Base-by-base conservation (phyloP, 2,329 filamentous ascomycete genomes). In the Scleromitrula shiraiana region DNA sequence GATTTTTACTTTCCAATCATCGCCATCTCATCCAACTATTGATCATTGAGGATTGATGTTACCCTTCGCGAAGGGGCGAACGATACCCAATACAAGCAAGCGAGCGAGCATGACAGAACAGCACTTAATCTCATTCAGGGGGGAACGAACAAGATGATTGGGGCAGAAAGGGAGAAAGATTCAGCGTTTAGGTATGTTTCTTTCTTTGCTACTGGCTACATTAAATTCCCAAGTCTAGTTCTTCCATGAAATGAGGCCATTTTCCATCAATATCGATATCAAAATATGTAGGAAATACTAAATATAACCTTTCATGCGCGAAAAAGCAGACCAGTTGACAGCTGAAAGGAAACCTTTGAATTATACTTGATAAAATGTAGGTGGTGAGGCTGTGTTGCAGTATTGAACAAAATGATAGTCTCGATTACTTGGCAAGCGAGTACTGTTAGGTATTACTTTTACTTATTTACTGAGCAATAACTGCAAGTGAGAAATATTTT, bases 351-450 rank as follows among this genome's bases (percentile, higher is more conserved):
- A 37, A 37, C 10, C 19, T 19, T 19, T 19, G 15, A 27, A 33
- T 27, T 15, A 17, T 15, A 24, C 27, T 17, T 44, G 41, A 26
- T n/a, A 43, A 23, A n/a, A 33, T 35, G 26, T 41, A 26, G 30
- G 23, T n/a, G 40, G 14, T 41, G 44, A 46, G 44, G 36, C 44
- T 33, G 36, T 46, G 37, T 46, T 46, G 36, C 27, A 47, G 37
- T 42, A 42, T 35, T 41, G 22, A 29, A 22, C 26, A 27, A 29
- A 33, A 32, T 38, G 27, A 47, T 47, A 47, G 37, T 41, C 15
- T 24, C 30, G 14, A 17, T 37, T 35, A 32, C 32, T 44, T 26
- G 5, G 22, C 41, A 35, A 44, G 41, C 22, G 15, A 32, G 37
- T 8, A 44, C 26, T 14, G 14, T 23, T 17, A 27, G 36, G 36